Percentiles rank a stretch among this genome's conserved stretches.
Conservation (phyloP, 495 filamentous ascomycete genomes). For the Neohortaea acidophila region DNA sequence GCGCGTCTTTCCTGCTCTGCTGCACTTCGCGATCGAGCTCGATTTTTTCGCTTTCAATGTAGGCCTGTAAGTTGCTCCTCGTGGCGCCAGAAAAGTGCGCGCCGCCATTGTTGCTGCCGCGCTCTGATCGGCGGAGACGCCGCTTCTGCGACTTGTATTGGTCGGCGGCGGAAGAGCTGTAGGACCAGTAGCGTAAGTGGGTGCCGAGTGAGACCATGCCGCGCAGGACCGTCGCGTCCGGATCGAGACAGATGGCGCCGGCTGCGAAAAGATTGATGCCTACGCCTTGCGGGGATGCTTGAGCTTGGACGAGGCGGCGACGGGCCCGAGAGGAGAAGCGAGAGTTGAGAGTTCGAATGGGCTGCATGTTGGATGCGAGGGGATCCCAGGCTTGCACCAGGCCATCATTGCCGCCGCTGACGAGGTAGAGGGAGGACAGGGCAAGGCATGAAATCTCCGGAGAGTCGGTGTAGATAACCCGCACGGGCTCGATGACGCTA, state of each 20-base stretch:
- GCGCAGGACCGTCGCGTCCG: conserved; percentile 78
- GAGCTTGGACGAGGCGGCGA: conserved; percentile 55
- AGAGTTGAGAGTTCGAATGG: conserved; percentile 78
- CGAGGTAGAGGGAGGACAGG: conserved; percentile 69
- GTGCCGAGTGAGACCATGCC: conserved; percentile 80
- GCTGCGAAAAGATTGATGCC: conserved; percentile 70
- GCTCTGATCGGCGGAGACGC: conserved; percentile 41
- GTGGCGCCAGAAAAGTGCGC: conserved; percentile 44
- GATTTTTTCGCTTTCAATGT: conserved; percentile 64
- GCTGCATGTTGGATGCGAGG: conserved; percentile 60
- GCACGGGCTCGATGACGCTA: conserved; percentile 47
- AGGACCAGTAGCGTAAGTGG: conserved; percentile 83
- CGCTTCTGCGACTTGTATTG: conserved; percentile 51
- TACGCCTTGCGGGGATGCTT: conserved; percentile 47
- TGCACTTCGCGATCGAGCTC: conserved; percentile 66
- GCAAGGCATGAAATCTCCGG: conserved; percentile 77
- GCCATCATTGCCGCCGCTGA: conserved; percentile 89
- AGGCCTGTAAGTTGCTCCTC: conserved; percentile 51
- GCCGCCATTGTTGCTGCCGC: conserved; percentile 40
- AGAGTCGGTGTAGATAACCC: conserved; percentile 80
- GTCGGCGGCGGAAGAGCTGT: conserved; percentile 55
- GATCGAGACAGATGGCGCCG: conserved; percentile 71
- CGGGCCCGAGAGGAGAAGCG: conserved; percentile 70
- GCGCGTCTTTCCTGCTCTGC: conserved; percentile 43
- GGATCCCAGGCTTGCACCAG: conserved; percentile 96